A percentile compares a stretch with the other conserved stretches of the same genome.
Evolutionary conservation across 2,329 filamentous ascomycete genomes (phyloP).

Genomic region (Nigrograna mackinnonii): DNA sequence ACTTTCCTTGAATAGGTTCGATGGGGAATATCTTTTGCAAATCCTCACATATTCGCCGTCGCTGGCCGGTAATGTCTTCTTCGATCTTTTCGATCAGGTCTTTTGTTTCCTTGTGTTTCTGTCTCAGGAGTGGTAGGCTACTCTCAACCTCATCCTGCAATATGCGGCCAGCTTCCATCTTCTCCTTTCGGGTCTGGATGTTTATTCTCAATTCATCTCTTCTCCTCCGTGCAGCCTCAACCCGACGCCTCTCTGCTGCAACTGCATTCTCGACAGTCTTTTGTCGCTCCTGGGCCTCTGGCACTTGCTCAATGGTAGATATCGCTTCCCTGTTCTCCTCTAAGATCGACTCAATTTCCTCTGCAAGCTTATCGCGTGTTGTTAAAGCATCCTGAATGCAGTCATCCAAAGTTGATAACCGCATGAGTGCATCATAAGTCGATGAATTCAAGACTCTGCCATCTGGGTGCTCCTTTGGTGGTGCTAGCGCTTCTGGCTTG

Average conservation of each 20-base stretch:
- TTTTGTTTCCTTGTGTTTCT: constrained; percentile 54
- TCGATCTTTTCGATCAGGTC: constrained; percentile 60
- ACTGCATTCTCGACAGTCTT: constrained; percentile 57
- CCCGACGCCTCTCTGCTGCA: constrained; percentile 65
- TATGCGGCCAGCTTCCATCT: constrained; percentile 67
- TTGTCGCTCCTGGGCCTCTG: constrained; percentile 49
- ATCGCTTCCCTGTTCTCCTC: constrained; percentile 43
- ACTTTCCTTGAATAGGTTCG: constrained; percentile 62
- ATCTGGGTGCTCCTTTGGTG: constrained; percentile 46
- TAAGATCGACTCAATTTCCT: constrained; percentile 70
- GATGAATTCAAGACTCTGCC: constrained; percentile 65
- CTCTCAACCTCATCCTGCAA: constrained; percentile 61
- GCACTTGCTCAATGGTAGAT: constrained; percentile 36
- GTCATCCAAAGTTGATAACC: constrained; percentile 83
- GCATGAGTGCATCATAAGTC: constrained; percentile 87
- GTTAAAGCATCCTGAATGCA: constrained; percentile 88
- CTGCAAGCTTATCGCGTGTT: constrained; percentile 72
- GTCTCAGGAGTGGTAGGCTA: constrained; percentile 61
- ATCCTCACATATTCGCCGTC: constrained; percentile 85
- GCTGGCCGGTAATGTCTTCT: constrained; percentile 78
- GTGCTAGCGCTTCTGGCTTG: constrained; percentile 29
- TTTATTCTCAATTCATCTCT: constrained; percentile 71
- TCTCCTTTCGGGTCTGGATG: constrained; percentile 65
- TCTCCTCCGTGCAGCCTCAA: constrained; percentile 64
- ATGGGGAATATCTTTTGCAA: constrained; percentile 81